Evolutionary conservation across 192 early-diverging fungal genomes (phyloP), one percentile per base, ranked within the genome.

Genomic region (Cladochytrium replicatum): DNA sequence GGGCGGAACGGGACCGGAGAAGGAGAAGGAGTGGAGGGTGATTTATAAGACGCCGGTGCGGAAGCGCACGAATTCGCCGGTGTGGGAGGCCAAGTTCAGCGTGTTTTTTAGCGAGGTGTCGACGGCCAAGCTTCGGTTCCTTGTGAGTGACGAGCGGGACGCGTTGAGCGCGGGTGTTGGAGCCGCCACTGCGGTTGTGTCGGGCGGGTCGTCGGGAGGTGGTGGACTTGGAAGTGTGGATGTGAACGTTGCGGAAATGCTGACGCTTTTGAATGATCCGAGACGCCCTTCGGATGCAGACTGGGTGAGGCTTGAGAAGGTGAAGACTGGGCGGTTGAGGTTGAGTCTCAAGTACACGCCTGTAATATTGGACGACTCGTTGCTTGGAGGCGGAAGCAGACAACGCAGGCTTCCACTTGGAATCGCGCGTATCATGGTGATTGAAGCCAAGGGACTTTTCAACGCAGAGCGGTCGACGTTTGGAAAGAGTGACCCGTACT

Each of bases 401-500:
- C 56, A 52, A 19, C 66, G 75, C n/a, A 43, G 58, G 11, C 44
- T 59, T 27, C 81, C 89, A 2, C 81, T 86, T 39, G 91, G 87
- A 41, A 68, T 91, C 34, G 60, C 89, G 26, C 81, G 89, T 60
- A 50, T 94, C 25, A 80, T 85, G 32, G 67, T 90, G 41, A 55
- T 81, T 32, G 71, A 73, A 48, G 91, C 86, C 2, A 77, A 83
- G 26, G 72, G 76, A 13, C 60, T 97, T 37, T 77, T 79, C 55
- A 96, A 96, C 31, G 88, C 88, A 8, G 93, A 96, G 61, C 73
- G 75, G 7, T 59, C 86, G 43, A 81, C 55, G 8, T 19, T 26
- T 40, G 78, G 83, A 56, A 91, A 86, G 65, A 93, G 90, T 1
- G 92, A 98, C 50, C 95, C 95, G 15, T 99, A 95, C 66, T 72